phyloP scores from a whole-genome alignment of 768 basidiomycete species.

The Lentinula aciculospora region DNA sequence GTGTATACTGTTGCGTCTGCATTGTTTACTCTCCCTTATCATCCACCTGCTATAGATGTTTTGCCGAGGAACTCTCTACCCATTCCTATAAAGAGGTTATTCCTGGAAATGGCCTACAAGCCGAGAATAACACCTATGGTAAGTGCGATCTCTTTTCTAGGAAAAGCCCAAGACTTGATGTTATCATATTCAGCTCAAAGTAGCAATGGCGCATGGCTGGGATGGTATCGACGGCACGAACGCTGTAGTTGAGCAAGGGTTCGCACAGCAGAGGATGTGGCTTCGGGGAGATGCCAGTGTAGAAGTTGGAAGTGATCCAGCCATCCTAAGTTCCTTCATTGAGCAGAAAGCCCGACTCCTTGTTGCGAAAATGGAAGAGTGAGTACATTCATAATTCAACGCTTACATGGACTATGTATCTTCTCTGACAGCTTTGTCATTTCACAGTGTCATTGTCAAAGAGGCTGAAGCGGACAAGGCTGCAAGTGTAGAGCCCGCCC shows the following conservation, averaged over 20 bases:
- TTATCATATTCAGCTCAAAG: slow-evolving; percentile 14
- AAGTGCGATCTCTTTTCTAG: neutral
- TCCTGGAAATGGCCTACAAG: slow-evolving; percentile 32
- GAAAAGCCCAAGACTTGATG: neutral
- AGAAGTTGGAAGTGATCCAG: slow-evolving; percentile 5
- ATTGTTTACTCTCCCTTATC: slow-evolving; percentile 24
- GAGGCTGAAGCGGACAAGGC: slow-evolving; percentile 3
- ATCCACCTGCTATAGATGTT: slow-evolving; percentile 7
- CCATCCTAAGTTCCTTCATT: slow-evolving; percentile 32
- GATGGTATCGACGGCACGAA: slow-evolving; percentile 25
- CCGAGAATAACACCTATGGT: slow-evolving; percentile 24
- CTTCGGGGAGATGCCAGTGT: slow-evolving; percentile 1
- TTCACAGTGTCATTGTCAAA: neutral
- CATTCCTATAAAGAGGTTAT: slow-evolving; percentile 23
- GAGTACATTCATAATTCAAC: neutral
- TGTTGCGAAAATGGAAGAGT: slow-evolving; percentile 24
- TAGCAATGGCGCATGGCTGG: slow-evolving; percentile 29
- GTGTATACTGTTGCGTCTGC: slow-evolving; percentile 27
- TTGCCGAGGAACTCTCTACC: slow-evolving; percentile 15
- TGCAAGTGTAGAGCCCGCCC: neutral
- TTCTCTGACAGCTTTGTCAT: neutral
- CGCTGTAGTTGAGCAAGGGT: slow-evolving; percentile 32
- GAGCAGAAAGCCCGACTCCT: slow-evolving; percentile 37
- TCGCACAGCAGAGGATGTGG: slow-evolving; percentile 36
- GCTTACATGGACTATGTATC: neutral